These are phyloP conservation scores for Plasmodium vinckei DNA, from an alignment of 169 alveolate species.

Conservation along the genomic window DNA sequence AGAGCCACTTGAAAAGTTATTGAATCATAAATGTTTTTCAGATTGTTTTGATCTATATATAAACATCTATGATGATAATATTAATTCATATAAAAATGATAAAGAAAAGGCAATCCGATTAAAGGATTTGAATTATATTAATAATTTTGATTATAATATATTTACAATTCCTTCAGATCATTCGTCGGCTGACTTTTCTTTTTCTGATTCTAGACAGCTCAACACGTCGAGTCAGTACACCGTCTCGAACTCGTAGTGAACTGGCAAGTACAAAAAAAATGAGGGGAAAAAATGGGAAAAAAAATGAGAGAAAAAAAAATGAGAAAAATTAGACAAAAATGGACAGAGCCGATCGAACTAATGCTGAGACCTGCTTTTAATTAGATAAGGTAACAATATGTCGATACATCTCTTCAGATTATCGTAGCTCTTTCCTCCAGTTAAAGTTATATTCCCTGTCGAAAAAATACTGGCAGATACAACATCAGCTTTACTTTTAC, in stretches of 20 bases:
- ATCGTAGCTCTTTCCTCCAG: conserved; percentile 81
- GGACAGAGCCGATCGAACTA: background rate
- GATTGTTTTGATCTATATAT: conserved; percentile 64
- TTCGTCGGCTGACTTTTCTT: conserved; percentile 14
- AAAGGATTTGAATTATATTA: conserved; percentile 38
- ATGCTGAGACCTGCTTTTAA: conserved; percentile 67
- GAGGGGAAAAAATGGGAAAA: background rate
- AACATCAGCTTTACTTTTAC: conserved; percentile 77
- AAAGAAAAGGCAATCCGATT: conserved; percentile 62
- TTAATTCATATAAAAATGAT: conserved; percentile 64
- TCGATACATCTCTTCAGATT: conserved; percentile 59
- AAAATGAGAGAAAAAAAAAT: background rate
- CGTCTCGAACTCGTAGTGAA: conserved; percentile 12
- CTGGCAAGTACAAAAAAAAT: background rate
- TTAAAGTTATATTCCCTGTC: conserved; percentile 84
- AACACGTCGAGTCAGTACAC: conserved; percentile 34
- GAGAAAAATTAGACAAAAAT: background rate
- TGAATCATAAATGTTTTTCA: conserved; percentile 42
- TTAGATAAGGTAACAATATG: conserved; percentile 53
- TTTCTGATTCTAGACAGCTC: conserved; percentile 12
- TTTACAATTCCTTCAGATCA: conserved; percentile 50
- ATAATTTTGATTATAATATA: conserved; percentile 45
- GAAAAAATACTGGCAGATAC: conserved; percentile 83
- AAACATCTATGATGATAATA: conserved; percentile 65
- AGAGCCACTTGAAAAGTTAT: conserved; percentile 19